phyloP scores from a whole-genome alignment of 75 land plant genomes.

The Sequoiadendron giganteum region DNA sequence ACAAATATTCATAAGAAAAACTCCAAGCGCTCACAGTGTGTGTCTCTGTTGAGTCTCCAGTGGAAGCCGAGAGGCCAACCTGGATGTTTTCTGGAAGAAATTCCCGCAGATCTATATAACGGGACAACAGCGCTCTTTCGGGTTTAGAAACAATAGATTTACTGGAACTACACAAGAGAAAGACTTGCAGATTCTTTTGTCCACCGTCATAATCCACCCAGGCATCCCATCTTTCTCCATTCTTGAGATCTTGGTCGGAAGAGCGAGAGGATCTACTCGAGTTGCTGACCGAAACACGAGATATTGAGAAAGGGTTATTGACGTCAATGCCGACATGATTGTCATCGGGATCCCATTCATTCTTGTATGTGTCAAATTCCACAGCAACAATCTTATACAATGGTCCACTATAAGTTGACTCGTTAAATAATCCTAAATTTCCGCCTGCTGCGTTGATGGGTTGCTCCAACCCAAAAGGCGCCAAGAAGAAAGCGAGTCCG shows the following conservation, averaged over 20 bases:
- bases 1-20: background rate
- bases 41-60: background rate
- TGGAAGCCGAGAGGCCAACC: background rate
- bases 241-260: background rate
- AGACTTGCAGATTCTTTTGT: conserved; percentile 13
- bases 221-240: conserved; percentile 11
- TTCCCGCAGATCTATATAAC: background rate
- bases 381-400: conserved; percentile 18
- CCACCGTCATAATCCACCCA: conserved; percentile 25
- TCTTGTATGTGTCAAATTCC: conserved; percentile 46
- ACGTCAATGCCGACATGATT: conserved; percentile 51
- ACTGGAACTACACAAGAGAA: background rate
- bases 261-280: background rate
- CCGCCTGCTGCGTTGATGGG: background rate
- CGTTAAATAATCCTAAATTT: background rate
- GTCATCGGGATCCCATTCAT: conserved; percentile 33
- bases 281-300: background rate
- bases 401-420: background rate
- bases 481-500: background rate
- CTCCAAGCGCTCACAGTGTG: background rate
- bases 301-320: background rate
- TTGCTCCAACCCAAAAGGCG: background rate
- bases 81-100: background rate
- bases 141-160: background rate
- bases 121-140: background rate